These are phyloP conservation scores for Melanopsichium pennsylvanicum DNA, from an alignment of 1,284 basidiomycete species.

Conservation along the genomic window DNA sequence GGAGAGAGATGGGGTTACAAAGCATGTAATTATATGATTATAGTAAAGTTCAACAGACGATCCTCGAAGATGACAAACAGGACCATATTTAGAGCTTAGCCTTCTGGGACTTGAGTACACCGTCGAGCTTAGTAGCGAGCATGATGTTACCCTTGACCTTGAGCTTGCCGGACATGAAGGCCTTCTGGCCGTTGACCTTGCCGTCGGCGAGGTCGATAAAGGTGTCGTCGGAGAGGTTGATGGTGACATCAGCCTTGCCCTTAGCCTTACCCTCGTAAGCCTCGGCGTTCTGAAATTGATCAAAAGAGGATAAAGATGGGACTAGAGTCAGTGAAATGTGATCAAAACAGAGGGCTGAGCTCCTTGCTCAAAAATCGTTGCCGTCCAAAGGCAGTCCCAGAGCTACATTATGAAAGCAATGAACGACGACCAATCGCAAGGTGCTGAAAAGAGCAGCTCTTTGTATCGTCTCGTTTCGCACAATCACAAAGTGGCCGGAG, in stretches of 20 bases:
- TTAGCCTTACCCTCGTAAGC: conserved; percentile 66
- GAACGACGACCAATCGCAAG: too few species aligned
- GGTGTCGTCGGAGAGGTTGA: conserved; percentile 64
- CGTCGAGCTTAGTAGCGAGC: conserved; percentile 62
- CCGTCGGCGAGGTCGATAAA: conserved; percentile 65
- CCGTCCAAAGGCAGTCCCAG: too few species aligned
- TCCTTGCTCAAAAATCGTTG: background rate
- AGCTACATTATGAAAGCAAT: too few species aligned
- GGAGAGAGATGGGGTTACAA: background rate
- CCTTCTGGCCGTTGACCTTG: conserved; percentile 66
- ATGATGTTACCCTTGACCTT: conserved; percentile 66
- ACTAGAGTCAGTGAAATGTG: background rate
- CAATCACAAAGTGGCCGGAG: too few species aligned
- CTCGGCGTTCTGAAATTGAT: conserved; percentile 47
- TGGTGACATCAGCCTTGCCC: conserved; percentile 65
- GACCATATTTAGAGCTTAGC: conserved; percentile 52
- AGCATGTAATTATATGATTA: too few species aligned
- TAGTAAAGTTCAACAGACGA: background rate
- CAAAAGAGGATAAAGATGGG: background rate
- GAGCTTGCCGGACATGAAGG: conserved; percentile 65
- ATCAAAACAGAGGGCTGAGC: background rate
- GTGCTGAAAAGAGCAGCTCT: too few species aligned
- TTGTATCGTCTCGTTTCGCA: too few species aligned
- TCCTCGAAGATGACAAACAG: background rate
- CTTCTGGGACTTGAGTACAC: conserved; percentile 61